phyloP scores from a whole-genome alignment of 352 stramenopile species.

The Phytophthora aleatoria region DNA sequence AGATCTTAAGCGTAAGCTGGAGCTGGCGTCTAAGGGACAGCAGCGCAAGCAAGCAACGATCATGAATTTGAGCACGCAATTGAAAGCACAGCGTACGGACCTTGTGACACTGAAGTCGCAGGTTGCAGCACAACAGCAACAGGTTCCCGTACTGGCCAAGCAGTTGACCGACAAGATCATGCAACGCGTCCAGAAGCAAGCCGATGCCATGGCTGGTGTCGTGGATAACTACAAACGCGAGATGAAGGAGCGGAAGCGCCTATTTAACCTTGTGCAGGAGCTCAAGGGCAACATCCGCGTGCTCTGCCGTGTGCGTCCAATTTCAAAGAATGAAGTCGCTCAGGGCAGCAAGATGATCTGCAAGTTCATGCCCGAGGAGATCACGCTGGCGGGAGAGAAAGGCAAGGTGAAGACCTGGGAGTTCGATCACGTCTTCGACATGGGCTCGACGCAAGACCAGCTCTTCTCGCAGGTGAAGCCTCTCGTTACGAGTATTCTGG shows the following conservation, averaged over 20 bases:
- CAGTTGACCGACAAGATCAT: slow-evolving; percentile 80
- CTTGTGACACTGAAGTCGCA: slow-evolving; percentile 58
- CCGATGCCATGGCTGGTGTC: slow-evolving; percentile 80
- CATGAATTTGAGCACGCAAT: slow-evolving; percentile 39
- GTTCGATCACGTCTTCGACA: slow-evolving; percentile 88
- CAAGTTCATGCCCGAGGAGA: slow-evolving; percentile 84
- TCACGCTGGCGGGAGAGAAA: slow-evolving; percentile 79
- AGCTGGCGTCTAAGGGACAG: slow-evolving; percentile 61
- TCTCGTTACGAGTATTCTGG: slow-evolving; percentile 84
- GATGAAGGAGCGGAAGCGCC: slow-evolving; percentile 88
- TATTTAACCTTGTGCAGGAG: slow-evolving; percentile 96
- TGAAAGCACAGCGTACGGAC: slow-evolving; percentile 64
- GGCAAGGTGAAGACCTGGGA: slow-evolving; percentile 89
- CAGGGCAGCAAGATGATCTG: slow-evolving; percentile 83
- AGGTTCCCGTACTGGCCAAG: slow-evolving; percentile 60
- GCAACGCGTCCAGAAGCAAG: slow-evolving; percentile 71
- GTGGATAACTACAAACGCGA: slow-evolving; percentile 91
- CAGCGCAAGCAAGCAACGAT: slow-evolving; percentile 60
- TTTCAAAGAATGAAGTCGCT: slow-evolving; percentile 76
- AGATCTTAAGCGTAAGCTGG: slow-evolving; percentile 80
- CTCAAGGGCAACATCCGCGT: slow-evolving; percentile 98
- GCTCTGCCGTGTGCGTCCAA: slow-evolving; percentile 95
- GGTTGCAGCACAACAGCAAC: slow-evolving; percentile 54
- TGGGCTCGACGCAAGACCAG: slow-evolving; percentile 73
- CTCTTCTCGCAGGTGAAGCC: slow-evolving; percentile 80